phyloP scores from a whole-genome alignment of 1,139 yeast genomes.

The Wickerhamomyces sp. region DNA sequence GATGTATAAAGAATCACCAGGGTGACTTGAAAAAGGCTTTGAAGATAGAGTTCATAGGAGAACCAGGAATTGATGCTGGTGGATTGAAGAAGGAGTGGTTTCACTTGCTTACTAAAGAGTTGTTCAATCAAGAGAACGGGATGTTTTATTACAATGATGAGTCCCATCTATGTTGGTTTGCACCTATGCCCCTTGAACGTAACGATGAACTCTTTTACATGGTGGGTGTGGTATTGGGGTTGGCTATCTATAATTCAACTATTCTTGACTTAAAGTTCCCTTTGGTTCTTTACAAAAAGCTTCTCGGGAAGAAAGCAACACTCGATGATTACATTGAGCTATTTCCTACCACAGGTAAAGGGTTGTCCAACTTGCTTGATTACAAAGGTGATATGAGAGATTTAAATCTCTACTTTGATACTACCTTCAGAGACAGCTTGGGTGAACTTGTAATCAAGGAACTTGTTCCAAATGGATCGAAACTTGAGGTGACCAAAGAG shows the following conservation, averaged over 20 bases:
- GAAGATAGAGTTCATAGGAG: conserved; percentile 73
- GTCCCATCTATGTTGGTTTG: conserved; percentile 75
- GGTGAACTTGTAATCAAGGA: conserved; percentile 40
- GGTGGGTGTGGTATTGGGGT: conserved; percentile 81
- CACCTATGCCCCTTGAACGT: conserved; percentile 38
- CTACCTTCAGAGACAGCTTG: conserved; percentile 36
- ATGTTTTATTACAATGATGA: conserved; percentile 61
- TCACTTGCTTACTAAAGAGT: conserved; percentile 57
- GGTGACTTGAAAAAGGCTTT: conserved; percentile 69
- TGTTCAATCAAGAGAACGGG: conserved; percentile 65
- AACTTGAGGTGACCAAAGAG: conserved; percentile 43
- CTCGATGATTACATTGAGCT: conserved; percentile 62
- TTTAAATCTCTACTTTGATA: conserved; percentile 45
- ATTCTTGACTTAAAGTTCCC: conserved; percentile 81
- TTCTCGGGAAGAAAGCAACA: conserved; percentile 51
- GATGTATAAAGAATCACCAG: conserved; percentile 53
- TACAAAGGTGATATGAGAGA: conserved; percentile 43
- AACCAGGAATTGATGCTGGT: conserved; percentile 94
- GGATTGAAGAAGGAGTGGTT: conserved; percentile 95
- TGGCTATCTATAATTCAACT: conserved; percentile 87
- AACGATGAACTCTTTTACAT: conserved; percentile 52
- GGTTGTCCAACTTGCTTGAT: conserved; percentile 49
- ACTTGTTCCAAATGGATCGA: conserved; percentile 53
- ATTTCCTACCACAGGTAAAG: conserved; percentile 61
- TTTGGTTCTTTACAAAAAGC: conserved; percentile 64